Conservation (phyloP, 75 land plant species). For the Ceratopteris richardii region DNA sequence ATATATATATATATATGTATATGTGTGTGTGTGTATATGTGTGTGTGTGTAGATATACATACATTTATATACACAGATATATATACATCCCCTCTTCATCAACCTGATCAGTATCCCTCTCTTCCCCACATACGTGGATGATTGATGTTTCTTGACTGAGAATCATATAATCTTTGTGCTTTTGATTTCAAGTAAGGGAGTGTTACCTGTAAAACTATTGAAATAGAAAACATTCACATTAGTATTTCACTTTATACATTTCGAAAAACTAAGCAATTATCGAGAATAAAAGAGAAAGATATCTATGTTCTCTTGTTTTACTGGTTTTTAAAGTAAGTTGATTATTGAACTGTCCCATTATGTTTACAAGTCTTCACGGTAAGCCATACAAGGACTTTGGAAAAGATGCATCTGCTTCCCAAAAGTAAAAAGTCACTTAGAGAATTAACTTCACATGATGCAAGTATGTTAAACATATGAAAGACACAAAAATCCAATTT, state of each 20-base stretch:
- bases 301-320: constrained; percentile 56
- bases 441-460: neutral
- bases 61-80: too few species aligned
- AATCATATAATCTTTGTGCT: constrained; percentile 61
- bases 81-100: too few species aligned
- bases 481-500: too few species aligned
- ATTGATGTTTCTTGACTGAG: constrained; percentile 77
- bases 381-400: constrained; percentile 91
- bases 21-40: too few species aligned
- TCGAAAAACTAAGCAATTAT: constrained; percentile 26
- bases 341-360: constrained; percentile 9
- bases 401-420: constrained; percentile 84
- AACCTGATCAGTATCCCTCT: constrained; percentile 31
- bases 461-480: too few species aligned
- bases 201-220: constrained; percentile 48
- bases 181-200: constrained; percentile 94
- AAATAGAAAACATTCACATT: neutral
- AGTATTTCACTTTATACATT: too few species aligned
- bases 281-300: constrained; percentile 84
- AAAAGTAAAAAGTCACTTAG: neutral
- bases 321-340: constrained; percentile 27
- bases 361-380: constrained; percentile 57
- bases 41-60: too few species aligned
- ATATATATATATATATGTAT: too few species aligned
- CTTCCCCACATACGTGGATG: constrained; percentile 92